Conservation (phyloP, 2,329 filamentous ascomycete genomes). For the Epichloe baconii region DNA sequence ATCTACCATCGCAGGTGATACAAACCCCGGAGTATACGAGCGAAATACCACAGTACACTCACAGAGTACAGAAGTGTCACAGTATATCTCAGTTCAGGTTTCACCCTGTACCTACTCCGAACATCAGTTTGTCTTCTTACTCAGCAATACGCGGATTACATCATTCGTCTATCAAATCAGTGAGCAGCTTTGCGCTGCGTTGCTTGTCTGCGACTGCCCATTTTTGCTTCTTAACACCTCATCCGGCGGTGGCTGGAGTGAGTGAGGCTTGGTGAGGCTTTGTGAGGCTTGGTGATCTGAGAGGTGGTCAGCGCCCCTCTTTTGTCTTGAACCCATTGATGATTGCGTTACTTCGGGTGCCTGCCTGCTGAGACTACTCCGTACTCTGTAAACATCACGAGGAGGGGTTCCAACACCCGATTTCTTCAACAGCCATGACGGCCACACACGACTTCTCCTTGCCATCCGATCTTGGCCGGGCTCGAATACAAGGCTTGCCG, state of each 20-base stretch:
- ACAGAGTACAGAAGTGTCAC: not conserved
- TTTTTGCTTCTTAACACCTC: not conserved
- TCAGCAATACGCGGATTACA: not conserved
- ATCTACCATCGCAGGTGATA: not conserved
- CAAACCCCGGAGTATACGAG: not conserved
- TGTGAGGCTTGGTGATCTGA: not conserved
- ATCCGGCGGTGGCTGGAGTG: not conserved
- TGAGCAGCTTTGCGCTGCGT: no score
- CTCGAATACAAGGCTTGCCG: conserved; percentile 43
- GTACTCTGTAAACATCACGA: not conserved
- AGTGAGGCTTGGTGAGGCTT: not conserved
- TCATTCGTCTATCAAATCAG: no score
- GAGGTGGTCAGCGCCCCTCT: not conserved
- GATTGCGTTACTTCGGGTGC: no score
- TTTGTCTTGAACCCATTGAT: not conserved
- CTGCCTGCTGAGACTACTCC: not conserved
- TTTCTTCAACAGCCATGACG: conserved; percentile 1
- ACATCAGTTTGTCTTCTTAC: not conserved
- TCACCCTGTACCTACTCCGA: not conserved
- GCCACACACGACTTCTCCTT: conserved; percentile 16
- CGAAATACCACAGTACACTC: not conserved
- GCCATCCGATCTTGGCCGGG: conserved; percentile 36
- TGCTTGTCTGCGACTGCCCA: no score
- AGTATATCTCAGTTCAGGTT: not conserved
- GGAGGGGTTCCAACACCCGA: not conserved